Evolutionary conservation across 2,329 filamentous ascomycete species (phyloP), one percentile per base, ranked within the genome.

Genomic region (Neonectria ditissima): DNA sequence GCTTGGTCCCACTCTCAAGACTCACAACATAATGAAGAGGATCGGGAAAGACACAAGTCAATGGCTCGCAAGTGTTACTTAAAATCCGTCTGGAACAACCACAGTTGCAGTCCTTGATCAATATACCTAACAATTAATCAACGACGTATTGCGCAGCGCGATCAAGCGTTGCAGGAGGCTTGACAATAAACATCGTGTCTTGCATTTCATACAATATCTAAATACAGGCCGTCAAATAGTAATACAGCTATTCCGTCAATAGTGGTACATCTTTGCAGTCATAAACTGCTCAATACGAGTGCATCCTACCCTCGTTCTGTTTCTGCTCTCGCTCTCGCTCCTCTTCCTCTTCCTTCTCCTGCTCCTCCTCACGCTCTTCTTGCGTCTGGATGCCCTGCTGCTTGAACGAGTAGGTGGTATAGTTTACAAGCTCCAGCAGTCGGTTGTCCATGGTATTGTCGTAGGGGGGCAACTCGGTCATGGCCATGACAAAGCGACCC

Each of bases 401-500:
- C 50, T 32, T 58, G 44, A 63, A 41, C 9, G 60, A 63, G 41
- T 50, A 22, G 16, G 24, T n/a, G 26, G 52, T 30, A 20, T 63
- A 59, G 43, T 63, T 55, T 44, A 37, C 43, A 2, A 63, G 51
- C 13, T 48, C 45, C 37, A 63, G 64, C 13, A 80, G 30, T 1
- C 76, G 73, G 5, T 67, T 45, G 62, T 67, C 62, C 71, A 65
- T 16, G 30, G 62, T 26, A 18, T 67, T 71, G 62, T 80, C 77
- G 39, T 78, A 80, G 2, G 77, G 77, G 11, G 77, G 73, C 16
- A 71, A 67, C 32, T 80, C 75, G 72, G 78, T 77, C 71, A 80
- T 76, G 45, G 76, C 78, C 76, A 76, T 78, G 20, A 79, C 79
- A 62, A 80, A 79, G 1, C 73, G 73, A 0, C 79, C 79, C 62